Evolutionary conservation across 1,139 yeast genomes (phyloP).

Genomic region (Suhomyces ambrosiae): DNA sequence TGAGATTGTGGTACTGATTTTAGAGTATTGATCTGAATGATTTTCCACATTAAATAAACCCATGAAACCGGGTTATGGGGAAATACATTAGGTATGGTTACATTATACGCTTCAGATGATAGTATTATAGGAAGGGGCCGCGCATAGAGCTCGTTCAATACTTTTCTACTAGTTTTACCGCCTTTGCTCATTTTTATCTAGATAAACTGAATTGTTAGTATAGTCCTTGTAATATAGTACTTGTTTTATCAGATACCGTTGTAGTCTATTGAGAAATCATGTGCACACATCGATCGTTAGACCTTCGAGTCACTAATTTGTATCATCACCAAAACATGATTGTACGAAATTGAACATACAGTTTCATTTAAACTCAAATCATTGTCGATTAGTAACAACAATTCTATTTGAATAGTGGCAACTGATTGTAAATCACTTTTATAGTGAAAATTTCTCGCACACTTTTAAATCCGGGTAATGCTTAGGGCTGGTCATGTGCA

Average conservation of each 20-base stretch:
- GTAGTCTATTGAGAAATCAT: slow-evolving; percentile 93
- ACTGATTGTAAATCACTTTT: slow-evolving; percentile 1
- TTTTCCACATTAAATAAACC: slow-evolving; percentile 45
- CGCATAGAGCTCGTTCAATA: slow-evolving; percentile 37
- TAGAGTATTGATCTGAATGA: slow-evolving; percentile 24
- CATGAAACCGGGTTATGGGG: slow-evolving; percentile 67
- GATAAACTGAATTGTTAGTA: slow-evolving; percentile 5
- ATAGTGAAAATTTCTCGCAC: slow-evolving; percentile 6
- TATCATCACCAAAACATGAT: slow-evolving; percentile 45
- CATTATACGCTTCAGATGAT: slow-evolving; percentile 36
- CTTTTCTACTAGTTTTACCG: slow-evolving; percentile 23
- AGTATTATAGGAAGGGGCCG: slow-evolving; percentile 54
- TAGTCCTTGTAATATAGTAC: neutral
- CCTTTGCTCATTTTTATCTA: slow-evolving; percentile 21
- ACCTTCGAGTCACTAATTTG: slow-evolving; percentile 58
- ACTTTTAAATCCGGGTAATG: slow-evolving; percentile 9
- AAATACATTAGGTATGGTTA: slow-evolving; percentile 45
- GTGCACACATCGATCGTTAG: slow-evolving; percentile 64
- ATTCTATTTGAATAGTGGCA: neutral
- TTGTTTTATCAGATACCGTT: slow-evolving; percentile 90
- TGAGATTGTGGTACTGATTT: slow-evolving; percentile 31
- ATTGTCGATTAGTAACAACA: neutral
- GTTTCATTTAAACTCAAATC: neutral
- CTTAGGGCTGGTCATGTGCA: slow-evolving; percentile 2
- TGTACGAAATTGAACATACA: slow-evolving; percentile 2